Base-by-base conservation (phyloP, 768 basidiomycete genomes). In the Heimioporus sp. region DNA sequence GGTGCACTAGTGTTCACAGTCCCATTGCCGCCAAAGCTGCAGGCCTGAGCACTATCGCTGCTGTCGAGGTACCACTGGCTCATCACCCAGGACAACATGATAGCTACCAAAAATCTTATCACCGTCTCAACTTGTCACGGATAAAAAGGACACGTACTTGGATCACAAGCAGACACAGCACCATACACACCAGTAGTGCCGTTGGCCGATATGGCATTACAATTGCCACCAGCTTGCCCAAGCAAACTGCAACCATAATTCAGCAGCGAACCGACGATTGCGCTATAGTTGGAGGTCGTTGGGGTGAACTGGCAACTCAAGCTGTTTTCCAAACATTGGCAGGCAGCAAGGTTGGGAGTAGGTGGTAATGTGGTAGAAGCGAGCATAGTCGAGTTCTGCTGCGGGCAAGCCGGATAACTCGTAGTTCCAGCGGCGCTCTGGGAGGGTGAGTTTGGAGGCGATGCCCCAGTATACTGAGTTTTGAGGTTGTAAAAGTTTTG, bases 51-150 rank as follows among this genome's bases (percentile, higher is more conserved):
- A 48, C 83, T 72, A 55, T 80, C 78, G 66, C 79, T 79, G 49
- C 80, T 80, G 30, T 74, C 66, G 61, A 88, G 82, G 64, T 86
- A 95, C 67, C 80, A 92, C 52, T 83, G 73, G 66, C 81, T 87
- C 82, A 95, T 88, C 43, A 86, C 83, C 66, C 81, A 96, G 19
- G 88, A 90, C 34, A 92, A 70, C 75, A 92, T 87, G 69, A 87
- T 77, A 38, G 80, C 90, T 90, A 53, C 21, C 38, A 7, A 48
- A 45, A 53, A 55, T 42, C 35, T 51, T 34, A 24, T 55, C 17
- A 54, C 48, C 16, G 15, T 48, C 49, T 15, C 42, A 17, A 34
- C 39, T 21, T 31, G 2, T 21, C 36, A 34, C 11, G n/a, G 28
- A 43, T 41, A 39, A 40, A 21, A 38, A 42, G 10, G 30, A 71